Base-by-base conservation (phyloP, 768 basidiomycete species). In the Butyriboletus loyo region DNA sequence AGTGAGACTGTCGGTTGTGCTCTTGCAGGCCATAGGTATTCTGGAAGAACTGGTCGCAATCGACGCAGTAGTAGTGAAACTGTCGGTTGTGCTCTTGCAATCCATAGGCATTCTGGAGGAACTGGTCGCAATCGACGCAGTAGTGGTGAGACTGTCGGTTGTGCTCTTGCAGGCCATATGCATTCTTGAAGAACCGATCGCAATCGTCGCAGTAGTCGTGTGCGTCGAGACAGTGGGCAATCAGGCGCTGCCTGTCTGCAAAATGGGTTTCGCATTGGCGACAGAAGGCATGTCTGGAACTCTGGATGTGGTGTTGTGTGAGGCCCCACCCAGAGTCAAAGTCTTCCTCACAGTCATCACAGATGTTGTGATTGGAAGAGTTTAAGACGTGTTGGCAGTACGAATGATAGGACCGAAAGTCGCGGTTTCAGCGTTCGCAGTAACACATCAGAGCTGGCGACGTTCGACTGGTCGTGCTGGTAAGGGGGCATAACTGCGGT, bases 301-400 rank as follows among this genome's bases (percentile, higher is more conserved):
- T 82, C 48, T 82, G 73, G 24, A 77, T 71, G 56, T 66, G 83
- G 63, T 87, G 85, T 50, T 82, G 72, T 50, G 67, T 70, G 52
- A 81, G 75, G 0, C 60, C 75, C 1, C 0, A 3, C 56, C 55
- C 55, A 0, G 77, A 62, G 0, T 58, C 5, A 60, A 85, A 85
- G 55, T 84, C 82, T 9, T 32, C 22, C 0, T 72, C 45, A 55
- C 84, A 86, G 10, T 68, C 60, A 11, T 65, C 5, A 58, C 85
- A 86, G 31, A 71, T 27, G 54, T 77, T 53, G 52, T 85, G 84
- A 7, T 13, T 38, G 4, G 63, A 2, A 2, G 75, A 77, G 57
- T 74, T 53, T 2, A 19, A 28, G 27, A 64, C 24, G 56, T 82
- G 81, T 48, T 73, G 72, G 1, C 49, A 1, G 32, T 72, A 68